Evolutionary conservation across 768 basidiomycete species (phyloP).

Genomic region (Russula earlei): DNA sequence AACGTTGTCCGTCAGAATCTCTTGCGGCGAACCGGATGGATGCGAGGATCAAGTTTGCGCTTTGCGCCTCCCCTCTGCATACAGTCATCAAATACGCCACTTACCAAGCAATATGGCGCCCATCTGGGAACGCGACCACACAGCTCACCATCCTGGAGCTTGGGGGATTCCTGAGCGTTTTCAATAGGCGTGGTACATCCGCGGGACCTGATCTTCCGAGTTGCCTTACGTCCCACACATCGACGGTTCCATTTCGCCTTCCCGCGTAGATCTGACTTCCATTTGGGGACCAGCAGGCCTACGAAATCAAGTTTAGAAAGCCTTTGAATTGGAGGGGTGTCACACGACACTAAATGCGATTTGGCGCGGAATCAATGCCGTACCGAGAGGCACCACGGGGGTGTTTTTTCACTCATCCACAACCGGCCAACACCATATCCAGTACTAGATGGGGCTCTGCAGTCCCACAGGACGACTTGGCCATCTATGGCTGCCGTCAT

Average conservation of each 20-base stretch:
- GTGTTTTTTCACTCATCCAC: conserved; percentile 86
- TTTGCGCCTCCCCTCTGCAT: too few relatives aligned
- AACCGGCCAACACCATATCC: conserved; percentile 73
- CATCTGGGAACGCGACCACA: conserved; percentile 85
- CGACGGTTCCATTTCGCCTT: conserved; percentile 80
- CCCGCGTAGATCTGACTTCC: conserved; percentile 87
- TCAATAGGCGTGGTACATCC: conserved; percentile 67
- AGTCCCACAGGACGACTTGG: conserved; percentile 87
- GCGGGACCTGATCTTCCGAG: conserved; percentile 53
- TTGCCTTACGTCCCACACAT: conserved; percentile 90
- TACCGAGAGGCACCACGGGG: conserved; percentile 95
- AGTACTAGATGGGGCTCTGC: conserved; percentile 46
- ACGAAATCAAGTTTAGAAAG: conserved; percentile 10
- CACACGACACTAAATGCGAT: conserved; percentile 6
- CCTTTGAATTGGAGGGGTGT: neutral
- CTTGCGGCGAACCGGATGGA: neutral
- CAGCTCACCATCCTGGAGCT: conserved; percentile 91
- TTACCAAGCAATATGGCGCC: conserved; percentile 85
- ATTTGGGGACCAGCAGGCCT: conserved; percentile 94
- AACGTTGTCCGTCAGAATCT: conserved; percentile 3
- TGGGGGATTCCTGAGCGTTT: conserved; percentile 74
- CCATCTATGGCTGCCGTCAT: conserved; percentile 90
- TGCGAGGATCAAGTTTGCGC: too few relatives aligned
- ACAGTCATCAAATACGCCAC: conserved; percentile 23
- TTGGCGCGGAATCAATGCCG: conserved; percentile 23